phyloP scores from a whole-genome alignment of 2,329 filamentous ascomycete genomes.

The Aureobasidium uvarum region DNA sequence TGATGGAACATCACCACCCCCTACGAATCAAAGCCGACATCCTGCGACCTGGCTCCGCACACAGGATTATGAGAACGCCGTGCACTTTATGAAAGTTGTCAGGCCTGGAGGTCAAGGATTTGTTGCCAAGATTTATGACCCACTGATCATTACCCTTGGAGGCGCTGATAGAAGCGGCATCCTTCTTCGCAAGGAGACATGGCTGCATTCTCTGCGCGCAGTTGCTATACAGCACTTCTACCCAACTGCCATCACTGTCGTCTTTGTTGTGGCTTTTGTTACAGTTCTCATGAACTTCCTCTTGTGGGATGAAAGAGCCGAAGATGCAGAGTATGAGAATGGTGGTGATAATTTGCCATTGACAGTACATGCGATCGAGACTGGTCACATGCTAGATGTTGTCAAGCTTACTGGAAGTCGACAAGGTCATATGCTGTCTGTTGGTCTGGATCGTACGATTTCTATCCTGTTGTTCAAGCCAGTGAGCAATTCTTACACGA shows the following conservation, averaged over 20 bases:
- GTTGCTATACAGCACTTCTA: constrained; percentile 65
- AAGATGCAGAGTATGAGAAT: constrained; percentile 45
- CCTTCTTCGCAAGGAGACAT: constrained; percentile 49
- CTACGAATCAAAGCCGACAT: constrained; percentile 71
- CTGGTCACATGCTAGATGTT: constrained; percentile 65
- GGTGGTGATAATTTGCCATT: constrained; percentile 54
- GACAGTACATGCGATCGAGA: constrained; percentile 60
- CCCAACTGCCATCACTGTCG: constrained; percentile 61
- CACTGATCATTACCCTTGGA: constrained; percentile 68
- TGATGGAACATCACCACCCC: constrained; percentile 49
- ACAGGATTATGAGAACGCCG: constrained; percentile 75
- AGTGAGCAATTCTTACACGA: constrained; percentile 18
- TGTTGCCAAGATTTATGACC: constrained; percentile 70
- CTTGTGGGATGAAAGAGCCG: constrained; percentile 61
- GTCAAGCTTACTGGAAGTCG: constrained; percentile 62
- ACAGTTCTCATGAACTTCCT: constrained; percentile 72
- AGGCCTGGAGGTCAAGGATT: constrained; percentile 71
- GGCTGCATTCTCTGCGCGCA: constrained; percentile 52
- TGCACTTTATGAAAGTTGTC: constrained; percentile 71
- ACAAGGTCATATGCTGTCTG: constrained; percentile 65
- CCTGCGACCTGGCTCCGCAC: constrained; percentile 72
- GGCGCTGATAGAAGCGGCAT: constrained; percentile 63
- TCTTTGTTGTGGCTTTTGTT: constrained; percentile 63
- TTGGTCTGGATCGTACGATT: constrained; percentile 64
- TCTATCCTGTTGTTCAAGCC: constrained; percentile 18